Conservation (phyloP, 202 grass and related monocot species). For the Carex sylvatica region DNA sequence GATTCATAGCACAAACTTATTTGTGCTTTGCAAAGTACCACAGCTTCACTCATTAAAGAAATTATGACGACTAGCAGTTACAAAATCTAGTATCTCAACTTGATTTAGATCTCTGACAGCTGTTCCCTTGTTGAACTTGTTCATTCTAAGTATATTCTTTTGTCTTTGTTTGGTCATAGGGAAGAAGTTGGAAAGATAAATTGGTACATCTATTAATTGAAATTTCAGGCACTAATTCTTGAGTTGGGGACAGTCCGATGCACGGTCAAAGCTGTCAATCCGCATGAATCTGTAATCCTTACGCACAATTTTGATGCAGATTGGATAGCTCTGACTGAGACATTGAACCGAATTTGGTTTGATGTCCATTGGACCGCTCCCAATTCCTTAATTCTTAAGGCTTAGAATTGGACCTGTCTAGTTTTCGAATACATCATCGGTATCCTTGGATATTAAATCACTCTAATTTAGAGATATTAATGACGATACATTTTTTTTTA, state of each 20-base stretch:
- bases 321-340: no score
- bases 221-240: background rate
- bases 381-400: background rate
- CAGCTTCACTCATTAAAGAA: no score
- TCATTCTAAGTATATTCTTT: conserved; percentile 35
- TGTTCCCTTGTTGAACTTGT: conserved; percentile 83
- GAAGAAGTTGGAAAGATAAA: background rate
- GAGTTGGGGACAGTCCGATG: no score
- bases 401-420: background rate
- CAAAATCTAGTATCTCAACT: no score
- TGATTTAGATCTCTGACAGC: conserved; percentile 73
- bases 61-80: no score
- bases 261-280: no score
- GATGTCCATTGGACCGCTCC: no score
- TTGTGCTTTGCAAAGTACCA: no score
- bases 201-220: background rate
- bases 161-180: background rate
- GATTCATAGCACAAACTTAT: no score
- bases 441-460: background rate
- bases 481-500: background rate
- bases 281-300: no score
- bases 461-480: background rate
- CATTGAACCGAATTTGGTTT: no score
- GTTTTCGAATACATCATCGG: background rate
- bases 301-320: no score